Conservation (phyloP, 257 asterid species). For the Solanum lignicaule region DNA sequence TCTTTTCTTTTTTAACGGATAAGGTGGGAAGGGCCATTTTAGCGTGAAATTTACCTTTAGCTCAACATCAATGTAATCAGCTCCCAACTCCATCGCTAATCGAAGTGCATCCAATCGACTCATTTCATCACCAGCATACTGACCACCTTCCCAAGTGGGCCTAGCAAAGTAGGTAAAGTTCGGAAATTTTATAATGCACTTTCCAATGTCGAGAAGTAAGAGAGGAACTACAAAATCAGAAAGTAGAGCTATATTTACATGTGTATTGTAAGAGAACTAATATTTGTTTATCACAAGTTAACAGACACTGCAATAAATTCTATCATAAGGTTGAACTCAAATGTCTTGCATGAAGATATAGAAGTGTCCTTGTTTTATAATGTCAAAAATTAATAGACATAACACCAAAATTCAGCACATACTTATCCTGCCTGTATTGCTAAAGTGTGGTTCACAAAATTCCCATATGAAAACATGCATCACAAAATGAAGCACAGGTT, state of each 20-base stretch:
- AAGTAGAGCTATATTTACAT: neutral
- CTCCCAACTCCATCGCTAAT: constrained; percentile 92
- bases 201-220: neutral
- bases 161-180: constrained; percentile 26
- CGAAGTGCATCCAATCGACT: constrained; percentile 56
- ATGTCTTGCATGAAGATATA: neutral
- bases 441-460: neutral
- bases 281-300: neutral
- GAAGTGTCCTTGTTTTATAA: neutral
- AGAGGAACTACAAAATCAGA: neutral
- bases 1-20: neutral
- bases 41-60: constrained; percentile 44
- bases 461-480: neutral
- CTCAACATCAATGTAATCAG: constrained; percentile 92
- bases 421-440: neutral
- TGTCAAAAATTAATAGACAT: neutral
- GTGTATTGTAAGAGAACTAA: neutral
- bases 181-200: neutral
- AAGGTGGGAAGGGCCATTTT: neutral
- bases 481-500: neutral
- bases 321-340: neutral
- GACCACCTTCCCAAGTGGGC: constrained; percentile 98
- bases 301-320: neutral
- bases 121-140: constrained; percentile 74
- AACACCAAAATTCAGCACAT: neutral